Conservation (phyloP, 73 alveolate species). For the Paramecium biaurelia region DNA sequence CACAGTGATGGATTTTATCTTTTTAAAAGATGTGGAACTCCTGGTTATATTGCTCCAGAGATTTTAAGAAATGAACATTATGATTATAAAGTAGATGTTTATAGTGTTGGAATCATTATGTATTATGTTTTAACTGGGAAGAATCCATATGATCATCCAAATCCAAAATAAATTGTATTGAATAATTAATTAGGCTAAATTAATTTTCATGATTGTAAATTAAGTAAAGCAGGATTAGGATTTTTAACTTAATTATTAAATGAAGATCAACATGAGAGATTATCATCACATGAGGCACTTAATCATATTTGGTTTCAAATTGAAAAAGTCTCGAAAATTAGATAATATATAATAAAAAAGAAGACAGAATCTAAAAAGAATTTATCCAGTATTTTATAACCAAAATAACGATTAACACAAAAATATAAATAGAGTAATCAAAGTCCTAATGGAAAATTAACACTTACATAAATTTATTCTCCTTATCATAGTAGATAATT, state of each 20-base stretch:
- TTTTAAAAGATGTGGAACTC: constrained; percentile 59
- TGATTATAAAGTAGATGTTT: constrained; percentile 53
- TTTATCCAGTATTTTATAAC: neutral
- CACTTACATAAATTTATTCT: neutral
- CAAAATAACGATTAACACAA: neutral
- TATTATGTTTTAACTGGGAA: constrained; percentile 64
- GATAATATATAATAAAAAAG: neutral
- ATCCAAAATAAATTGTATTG: neutral
- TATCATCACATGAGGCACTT: neutral
- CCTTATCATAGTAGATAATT: constrained; percentile 11
- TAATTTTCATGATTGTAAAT: neutral
- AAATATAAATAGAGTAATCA: neutral
- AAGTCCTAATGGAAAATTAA: neutral
- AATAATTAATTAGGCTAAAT: neutral
- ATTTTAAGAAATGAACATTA: constrained; percentile 47
- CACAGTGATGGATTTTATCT: neutral
- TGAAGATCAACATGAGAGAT: neutral
- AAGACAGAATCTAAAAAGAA: neutral
- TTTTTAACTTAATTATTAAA: neutral
- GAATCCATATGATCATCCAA: constrained; percentile 48
- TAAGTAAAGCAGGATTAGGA: neutral
- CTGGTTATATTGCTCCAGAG: constrained; percentile 62
- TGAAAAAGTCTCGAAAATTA: neutral
- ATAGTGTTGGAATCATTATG: constrained; percentile 56
- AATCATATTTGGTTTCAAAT: constrained; percentile 22